Conservation (phyloP, 495 filamentous ascomycete genomes). For the Hypomontagnella monticulosa region DNA sequence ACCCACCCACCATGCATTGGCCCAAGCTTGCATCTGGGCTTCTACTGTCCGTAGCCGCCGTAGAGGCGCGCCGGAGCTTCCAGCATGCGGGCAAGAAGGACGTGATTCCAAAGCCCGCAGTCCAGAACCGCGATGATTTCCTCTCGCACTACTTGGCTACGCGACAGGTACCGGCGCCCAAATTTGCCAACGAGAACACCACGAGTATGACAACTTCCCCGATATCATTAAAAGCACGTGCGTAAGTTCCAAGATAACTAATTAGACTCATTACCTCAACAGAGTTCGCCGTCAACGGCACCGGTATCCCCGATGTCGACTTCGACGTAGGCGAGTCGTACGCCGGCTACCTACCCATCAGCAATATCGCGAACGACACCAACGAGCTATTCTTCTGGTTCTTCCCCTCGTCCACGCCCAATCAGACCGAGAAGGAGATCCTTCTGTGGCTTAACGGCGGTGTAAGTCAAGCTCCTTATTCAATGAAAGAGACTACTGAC, state of each 20-base stretch:
- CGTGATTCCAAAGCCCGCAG: conserved; percentile 5
- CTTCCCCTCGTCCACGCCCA: conserved; percentile 67
- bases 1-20: conserved; percentile 41
- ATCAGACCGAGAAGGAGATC: conserved; percentile 68
- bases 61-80: conserved; percentile 46
- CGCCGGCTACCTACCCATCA: conserved; percentile 78
- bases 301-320: conserved; percentile 73
- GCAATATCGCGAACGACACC: conserved; percentile 58
- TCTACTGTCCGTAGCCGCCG: conserved; percentile 39
- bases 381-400: conserved; percentile 81
- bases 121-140: conserved; percentile 1
- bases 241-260: not conserved
- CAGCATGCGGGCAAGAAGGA: conserved; percentile 52
- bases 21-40: conserved; percentile 38
- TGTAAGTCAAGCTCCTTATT: conserved; percentile 31
- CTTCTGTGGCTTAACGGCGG: conserved; percentile 68
- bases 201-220: conserved; percentile 38
- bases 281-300: conserved; percentile 76
- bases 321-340: conserved; percentile 86
- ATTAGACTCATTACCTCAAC: not conserved
- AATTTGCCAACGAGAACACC: conserved; percentile 51
- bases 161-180: conserved; percentile 36
- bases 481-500: not conserved
- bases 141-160: conserved; percentile 41
- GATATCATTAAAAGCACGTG: not conserved